Evolutionary conservation across 1,284 basidiomycete genomes (phyloP).

Genomic region (Fomitopsis schrenkii): DNA sequence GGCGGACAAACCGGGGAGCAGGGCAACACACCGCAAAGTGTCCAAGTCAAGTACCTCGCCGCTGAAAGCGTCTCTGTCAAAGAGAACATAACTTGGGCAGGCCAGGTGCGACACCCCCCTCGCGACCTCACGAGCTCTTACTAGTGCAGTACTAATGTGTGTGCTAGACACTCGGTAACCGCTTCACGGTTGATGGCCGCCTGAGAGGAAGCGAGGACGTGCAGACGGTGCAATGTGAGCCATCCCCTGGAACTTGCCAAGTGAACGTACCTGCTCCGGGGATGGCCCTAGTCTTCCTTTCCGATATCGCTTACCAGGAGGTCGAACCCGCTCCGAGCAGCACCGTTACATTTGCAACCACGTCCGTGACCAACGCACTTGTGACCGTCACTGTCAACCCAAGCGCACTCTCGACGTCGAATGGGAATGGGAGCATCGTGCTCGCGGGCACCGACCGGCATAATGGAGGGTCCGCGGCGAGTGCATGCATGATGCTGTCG

Average conservation of each 20-base stretch:
- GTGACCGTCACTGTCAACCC: conserved; percentile 29
- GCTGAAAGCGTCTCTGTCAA: conserved; percentile 56
- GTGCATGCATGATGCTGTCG: conserved; percentile 2
- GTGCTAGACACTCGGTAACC: conserved; percentile 60
- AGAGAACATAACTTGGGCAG: conserved; percentile 71
- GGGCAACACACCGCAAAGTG: conserved; percentile 52
- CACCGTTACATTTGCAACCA: conserved; percentile 38
- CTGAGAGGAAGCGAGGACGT: conserved; percentile 38
- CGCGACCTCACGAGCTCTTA: background rate
- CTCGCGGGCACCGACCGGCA: conserved; percentile 24
- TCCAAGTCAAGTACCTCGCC: conserved; percentile 41
- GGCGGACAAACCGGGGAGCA: conserved; percentile 37
- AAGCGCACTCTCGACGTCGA: conserved; percentile 31
- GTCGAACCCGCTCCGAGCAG: conserved; percentile 25
- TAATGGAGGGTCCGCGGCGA: conserved; percentile 16
- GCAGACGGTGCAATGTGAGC: conserved; percentile 39
- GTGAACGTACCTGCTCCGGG: conserved; percentile 49
- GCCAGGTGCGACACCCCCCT: conserved; percentile 35
- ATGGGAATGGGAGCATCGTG: conserved; percentile 26
- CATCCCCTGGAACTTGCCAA: conserved; percentile 36
- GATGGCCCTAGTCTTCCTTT: conserved; percentile 52
- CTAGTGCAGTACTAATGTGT: background rate
- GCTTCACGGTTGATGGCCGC: conserved; percentile 54
- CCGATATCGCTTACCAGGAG: conserved; percentile 30
- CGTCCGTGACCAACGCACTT: conserved; percentile 19